Base-by-base conservation (phyloP, 129 eudicot genomes). In the Artemisia argyi region DNA sequence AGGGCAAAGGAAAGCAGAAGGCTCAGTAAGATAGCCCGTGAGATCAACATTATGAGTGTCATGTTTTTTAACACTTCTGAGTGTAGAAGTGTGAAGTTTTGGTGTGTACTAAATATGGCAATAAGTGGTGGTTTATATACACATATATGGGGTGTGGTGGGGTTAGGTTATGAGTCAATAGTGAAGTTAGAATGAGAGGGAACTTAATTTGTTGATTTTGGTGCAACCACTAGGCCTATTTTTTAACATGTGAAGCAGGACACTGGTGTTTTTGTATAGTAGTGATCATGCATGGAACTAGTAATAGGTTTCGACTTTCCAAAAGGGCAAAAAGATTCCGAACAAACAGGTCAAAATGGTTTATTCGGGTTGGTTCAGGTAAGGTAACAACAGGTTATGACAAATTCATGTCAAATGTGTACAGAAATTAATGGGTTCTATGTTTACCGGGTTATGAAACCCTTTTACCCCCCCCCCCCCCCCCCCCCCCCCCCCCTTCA, bases 81-180 rank as follows among this genome's bases (percentile, higher is more conserved):
- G 52, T 63, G 66, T 73, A 80, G 75, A 19, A 70, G 24, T 72
- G 57, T 47, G 46, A 72, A 54, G 72, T 18, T 70, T 69, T 61
- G 76, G 48, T 20, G 79, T 84, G 79, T 72, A 72, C 52, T 67
- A 39, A 39, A 14, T 52, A 68, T 62, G 72, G 56, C 32, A 58
- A 44, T 44, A 14, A 64, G 28, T 52, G 69, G 66, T 73, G 50
- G 74, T 65, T 74, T 78, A 76, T 73, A 82, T 78, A 78, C 59
- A 47, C 74, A 66, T 28, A 28, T 28, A 28, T 3, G 47, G 73
- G 7, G 7, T 46, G 57, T 39, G 63, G 49, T 61, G 80, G 58
- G 69, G 18, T 79, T 77, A 77, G 85, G 81, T 83, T 68, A 14
- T 68, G 65, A 73, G 81, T 86, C 78, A 79, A 80, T n/a, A 61